These are phyloP conservation scores for Aspergillus sp. DNA, from an alignment of 2,329 filamentous ascomycete species.

Conservation along the genomic window DNA sequence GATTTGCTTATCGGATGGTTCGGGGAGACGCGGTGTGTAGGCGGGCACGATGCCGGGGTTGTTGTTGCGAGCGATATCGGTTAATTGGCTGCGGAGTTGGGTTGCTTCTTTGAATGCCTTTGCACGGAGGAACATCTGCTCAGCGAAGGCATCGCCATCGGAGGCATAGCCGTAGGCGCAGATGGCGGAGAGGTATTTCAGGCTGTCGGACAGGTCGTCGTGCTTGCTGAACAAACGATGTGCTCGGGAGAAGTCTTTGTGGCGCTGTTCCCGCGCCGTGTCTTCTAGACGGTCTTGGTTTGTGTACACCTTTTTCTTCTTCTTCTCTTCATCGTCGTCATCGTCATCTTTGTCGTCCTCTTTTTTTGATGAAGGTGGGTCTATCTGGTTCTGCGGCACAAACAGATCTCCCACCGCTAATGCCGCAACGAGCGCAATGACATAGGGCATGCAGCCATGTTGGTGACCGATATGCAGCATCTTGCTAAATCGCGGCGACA, in stretches of 20 bases:
- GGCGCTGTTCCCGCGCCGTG: conserved; percentile 58
- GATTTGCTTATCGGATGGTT: conserved; percentile 61
- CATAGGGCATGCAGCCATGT: conserved; percentile 74
- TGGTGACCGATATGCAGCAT: conserved; percentile 85
- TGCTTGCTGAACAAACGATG: conserved; percentile 73
- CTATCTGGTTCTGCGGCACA: conserved; percentile 70
- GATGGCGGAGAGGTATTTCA: conserved; percentile 83
- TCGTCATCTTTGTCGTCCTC: not conserved
- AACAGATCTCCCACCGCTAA: conserved; percentile 86
- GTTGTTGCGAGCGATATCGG: conserved; percentile 69
- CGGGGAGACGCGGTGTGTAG: conserved; percentile 47
- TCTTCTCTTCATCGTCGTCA: conserved; percentile 17
- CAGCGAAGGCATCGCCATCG: conserved; percentile 64
- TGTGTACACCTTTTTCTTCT: conserved; percentile 42
- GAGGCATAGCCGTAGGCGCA: conserved; percentile 76
- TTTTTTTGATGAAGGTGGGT: conserved; percentile 50
- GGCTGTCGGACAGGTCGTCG: conserved; percentile 77
- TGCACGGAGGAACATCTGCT: conserved; percentile 72
- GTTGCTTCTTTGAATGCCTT: conserved; percentile 83
- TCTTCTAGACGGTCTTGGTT: conserved; percentile 67
- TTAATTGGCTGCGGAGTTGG: conserved; percentile 76
- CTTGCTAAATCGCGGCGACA: conserved; percentile 83
- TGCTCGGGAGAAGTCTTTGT: conserved; percentile 61
- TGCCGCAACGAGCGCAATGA: conserved; percentile 80
- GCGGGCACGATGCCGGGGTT: conserved; percentile 46